These are phyloP conservation scores for Inga leiocalycina DNA, from an alignment of 306 rosid genomes.

Conservation along the genomic window DNA sequence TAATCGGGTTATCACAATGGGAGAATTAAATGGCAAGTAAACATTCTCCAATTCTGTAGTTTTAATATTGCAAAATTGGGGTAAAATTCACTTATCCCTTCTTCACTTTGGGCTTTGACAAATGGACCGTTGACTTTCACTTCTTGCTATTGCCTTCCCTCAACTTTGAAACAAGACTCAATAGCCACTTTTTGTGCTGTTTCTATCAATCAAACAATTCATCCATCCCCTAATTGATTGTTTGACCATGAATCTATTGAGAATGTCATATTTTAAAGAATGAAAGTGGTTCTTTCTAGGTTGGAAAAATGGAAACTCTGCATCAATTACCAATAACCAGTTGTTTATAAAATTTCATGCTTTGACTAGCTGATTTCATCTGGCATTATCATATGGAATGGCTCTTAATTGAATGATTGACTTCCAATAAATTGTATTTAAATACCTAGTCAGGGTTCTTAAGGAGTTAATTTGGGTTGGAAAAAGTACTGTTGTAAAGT, in stretches of 20 bases:
- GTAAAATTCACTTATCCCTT: not conserved
- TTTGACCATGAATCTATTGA: slow-evolving; percentile 1
- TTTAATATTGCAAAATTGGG: slow-evolving; percentile 7
- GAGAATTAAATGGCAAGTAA: slow-evolving; percentile 93
- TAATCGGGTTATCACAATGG: slow-evolving; percentile 83
- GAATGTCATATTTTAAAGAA: not conserved
- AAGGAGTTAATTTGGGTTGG: not conserved
- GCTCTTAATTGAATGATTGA: slow-evolving; percentile 25
- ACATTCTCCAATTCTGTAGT: slow-evolving; percentile 33
- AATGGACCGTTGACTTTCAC: not conserved
- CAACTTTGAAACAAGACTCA: slow-evolving; percentile 13
- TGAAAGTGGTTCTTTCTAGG: not conserved
- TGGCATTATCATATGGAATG: slow-evolving; percentile 23
- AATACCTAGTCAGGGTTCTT: not conserved
- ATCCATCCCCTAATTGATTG: not conserved
- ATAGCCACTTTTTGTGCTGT: slow-evolving; percentile 10
- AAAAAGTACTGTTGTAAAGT: not conserved
- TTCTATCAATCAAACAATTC: slow-evolving; percentile 6
- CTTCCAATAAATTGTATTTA: not conserved
- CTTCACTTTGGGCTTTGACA: slow-evolving; percentile 11
- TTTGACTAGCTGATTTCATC: slow-evolving; percentile 1
- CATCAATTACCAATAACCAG: not conserved
- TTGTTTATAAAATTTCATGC: slow-evolving; percentile 15
- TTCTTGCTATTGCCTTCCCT: not conserved
- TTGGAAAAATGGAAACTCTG: not conserved